These are phyloP conservation scores for Mimosa pudica DNA, from an alignment of 306 rosid genomes.

Conservation along the genomic window DNA sequence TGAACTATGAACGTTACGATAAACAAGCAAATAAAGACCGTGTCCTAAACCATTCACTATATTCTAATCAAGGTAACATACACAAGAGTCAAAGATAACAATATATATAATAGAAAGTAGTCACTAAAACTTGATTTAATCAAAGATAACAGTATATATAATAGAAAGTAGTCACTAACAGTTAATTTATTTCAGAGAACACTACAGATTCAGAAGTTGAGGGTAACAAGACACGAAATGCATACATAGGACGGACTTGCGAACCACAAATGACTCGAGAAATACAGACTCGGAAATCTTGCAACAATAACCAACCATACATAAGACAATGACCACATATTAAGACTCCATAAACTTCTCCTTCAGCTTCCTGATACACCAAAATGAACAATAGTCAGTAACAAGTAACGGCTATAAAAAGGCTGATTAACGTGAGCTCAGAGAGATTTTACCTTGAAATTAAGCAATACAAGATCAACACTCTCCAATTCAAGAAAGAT, in stretches of 20 bases:
- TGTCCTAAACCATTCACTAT: background rate
- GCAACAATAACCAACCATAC: slow-evolving; percentile 18
- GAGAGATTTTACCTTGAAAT: slow-evolving; percentile 47
- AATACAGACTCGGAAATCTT: slow-evolving; percentile 27
- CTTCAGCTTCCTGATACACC: slow-evolving; percentile 51
- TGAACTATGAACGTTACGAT: background rate
- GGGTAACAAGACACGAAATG: slow-evolving; percentile 25
- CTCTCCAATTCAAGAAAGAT: slow-evolving; percentile 37
- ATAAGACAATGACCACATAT: slow-evolving; percentile 19
- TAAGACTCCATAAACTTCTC: slow-evolving; percentile 11
- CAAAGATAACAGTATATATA: slow-evolving; percentile 4
- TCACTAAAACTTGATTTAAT: background rate
- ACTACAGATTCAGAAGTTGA: slow-evolving; percentile 29
- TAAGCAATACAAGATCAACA: slow-evolving; percentile 49
- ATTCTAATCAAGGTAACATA: too few relatives aligned
- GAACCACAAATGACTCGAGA: slow-evolving; percentile 10
- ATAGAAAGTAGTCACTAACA: slow-evolving; percentile 16
- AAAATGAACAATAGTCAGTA: slow-evolving; percentile 16
- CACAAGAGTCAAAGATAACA: too few relatives aligned
- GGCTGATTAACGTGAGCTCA: background rate
- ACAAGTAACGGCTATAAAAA: background rate
- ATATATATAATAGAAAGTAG: too few relatives aligned
- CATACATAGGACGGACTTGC: slow-evolving; percentile 8
- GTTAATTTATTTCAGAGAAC: slow-evolving; percentile 26
- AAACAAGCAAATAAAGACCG: background rate